Base-by-base conservation (phyloP, 2,329 filamentous ascomycete species). In the Boeremia lycopersici region DNA sequence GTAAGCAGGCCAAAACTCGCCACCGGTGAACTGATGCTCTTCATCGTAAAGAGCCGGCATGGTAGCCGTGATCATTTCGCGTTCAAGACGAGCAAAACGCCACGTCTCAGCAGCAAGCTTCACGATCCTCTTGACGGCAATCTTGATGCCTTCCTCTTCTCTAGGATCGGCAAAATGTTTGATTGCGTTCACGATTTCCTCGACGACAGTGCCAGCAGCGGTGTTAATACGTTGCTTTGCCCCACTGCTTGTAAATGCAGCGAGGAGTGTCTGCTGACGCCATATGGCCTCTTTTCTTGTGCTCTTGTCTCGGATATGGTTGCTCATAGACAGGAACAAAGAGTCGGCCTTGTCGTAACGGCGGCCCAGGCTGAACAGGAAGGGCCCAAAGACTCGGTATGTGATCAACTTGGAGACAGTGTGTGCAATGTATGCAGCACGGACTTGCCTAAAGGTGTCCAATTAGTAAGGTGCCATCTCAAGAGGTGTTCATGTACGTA, bases 101-200 rank as follows among this genome's bases (percentile, higher is more conserved):
- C 83, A 85, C 7, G 82, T 84, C 67, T 85, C 81, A 1, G 82
- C 82, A 2, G 83, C 83, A 17, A 83, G 74, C 63, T 85, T 85
- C 43, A 85, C 82, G 39, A 85, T 82, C 52, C 79, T 77, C 34
- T 82, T 78, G 6, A 85, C 79, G 3, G 78, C 78, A 12, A 76
- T 76, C 40, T 79, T 74, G 41, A 85, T 76, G n/a, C 75, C 71
- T 55, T 84, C 81, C 46, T 82, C 76, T 47, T 80, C 77, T 40
- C 74, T 77, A 3, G 79, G 77, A 48, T 82, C 80, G 2, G 81
- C 78, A 48, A 84, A 83, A 49, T 82, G 78, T 56, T 79, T 80
- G 65, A 85, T 79, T 13, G 80, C 78, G 52, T 79, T 78, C 42
- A 84, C 76, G 48, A 85, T 84, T 56, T 85, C 83, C 44, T 84